phyloP scores from a whole-genome alignment of 1,284 basidiomycete species.

The Trametes polyzona region DNA sequence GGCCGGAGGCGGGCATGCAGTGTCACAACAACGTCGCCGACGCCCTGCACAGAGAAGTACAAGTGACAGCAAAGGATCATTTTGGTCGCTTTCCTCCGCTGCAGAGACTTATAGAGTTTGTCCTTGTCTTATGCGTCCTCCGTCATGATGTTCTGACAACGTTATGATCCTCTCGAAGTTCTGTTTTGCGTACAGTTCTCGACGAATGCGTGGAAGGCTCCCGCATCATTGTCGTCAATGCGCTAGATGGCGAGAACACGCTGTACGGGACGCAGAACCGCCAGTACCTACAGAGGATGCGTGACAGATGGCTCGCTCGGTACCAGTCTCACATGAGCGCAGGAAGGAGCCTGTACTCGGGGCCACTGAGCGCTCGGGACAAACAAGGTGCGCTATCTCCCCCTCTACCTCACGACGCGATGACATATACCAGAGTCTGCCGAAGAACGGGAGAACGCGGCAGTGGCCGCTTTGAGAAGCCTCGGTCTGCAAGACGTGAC shows the following conservation, averaged over 20 bases:
- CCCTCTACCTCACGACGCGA: too few relatives aligned
- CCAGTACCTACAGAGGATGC: constrained; percentile 29
- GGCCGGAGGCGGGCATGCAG: constrained; percentile 42
- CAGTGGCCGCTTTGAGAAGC: constrained; percentile 9
- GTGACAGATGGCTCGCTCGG: constrained; percentile 26
- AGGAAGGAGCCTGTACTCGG: neutral
- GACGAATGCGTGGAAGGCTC: constrained; percentile 18
- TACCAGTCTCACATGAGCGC: constrained; percentile 11
- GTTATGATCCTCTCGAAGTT: too few relatives aligned
- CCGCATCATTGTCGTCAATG: constrained; percentile 21
- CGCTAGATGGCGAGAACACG: constrained; percentile 33
- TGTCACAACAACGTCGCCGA: constrained; percentile 44
- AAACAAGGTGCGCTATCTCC: too few relatives aligned
- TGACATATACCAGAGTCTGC: too few relatives aligned
- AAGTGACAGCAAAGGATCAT: constrained; percentile 32
- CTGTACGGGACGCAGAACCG: constrained; percentile 40
- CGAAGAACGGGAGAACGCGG: neutral
- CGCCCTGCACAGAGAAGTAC: constrained; percentile 25
- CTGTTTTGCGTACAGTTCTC: too few relatives aligned
- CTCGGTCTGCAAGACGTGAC: constrained; percentile 12
- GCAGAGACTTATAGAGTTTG: constrained; percentile 34
- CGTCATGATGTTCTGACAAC: too few relatives aligned
- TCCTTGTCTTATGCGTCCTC: neutral
- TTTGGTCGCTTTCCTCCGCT: constrained; percentile 40
- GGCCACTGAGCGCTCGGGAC: neutral